Evolutionary conservation across 116 monocot genomes (phyloP).

Genomic region (Dioscorea cayenensis): DNA sequence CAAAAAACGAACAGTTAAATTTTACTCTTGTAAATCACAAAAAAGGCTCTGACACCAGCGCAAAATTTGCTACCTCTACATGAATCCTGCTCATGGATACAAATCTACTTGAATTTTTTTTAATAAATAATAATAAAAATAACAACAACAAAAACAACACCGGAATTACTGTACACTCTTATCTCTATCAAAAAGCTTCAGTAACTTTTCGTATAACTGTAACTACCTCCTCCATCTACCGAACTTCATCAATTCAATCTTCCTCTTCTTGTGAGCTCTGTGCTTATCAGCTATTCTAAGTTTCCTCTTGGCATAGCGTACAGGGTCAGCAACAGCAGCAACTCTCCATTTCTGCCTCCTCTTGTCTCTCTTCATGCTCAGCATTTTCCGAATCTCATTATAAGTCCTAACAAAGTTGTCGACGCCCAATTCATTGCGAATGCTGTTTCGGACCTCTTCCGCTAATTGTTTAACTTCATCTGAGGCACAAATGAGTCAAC

Average conservation of each 20-base stretch:
- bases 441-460: conserved; percentile 38
- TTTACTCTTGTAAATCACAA: too few species aligned
- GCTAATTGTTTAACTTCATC: conserved; percentile 78
- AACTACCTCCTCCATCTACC: conserved; percentile 31
- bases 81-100: too few species aligned
- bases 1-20: too few species aligned
- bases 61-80: too few species aligned
- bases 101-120: too few species aligned
- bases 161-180: too few species aligned
- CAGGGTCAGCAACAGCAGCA: conserved; percentile 55
- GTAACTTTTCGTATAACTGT: background rate
- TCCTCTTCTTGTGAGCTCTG: conserved; percentile 62
- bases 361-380: conserved; percentile 67
- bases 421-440: conserved; percentile 41
- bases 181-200: too few species aligned
- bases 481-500: conserved; percentile 9
- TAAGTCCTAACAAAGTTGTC: conserved; percentile 63
- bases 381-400: conserved; percentile 58
- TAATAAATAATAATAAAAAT: too few species aligned
- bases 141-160: too few species aligned
- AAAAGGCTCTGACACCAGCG: too few species aligned
- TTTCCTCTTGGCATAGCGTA: conserved; percentile 78
- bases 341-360: conserved; percentile 57
- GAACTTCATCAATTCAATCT: conserved; percentile 63
- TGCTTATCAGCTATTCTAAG: conserved; percentile 61